Conservation (phyloP, 169 alveolate species). For the Plasmodium relictum region DNA sequence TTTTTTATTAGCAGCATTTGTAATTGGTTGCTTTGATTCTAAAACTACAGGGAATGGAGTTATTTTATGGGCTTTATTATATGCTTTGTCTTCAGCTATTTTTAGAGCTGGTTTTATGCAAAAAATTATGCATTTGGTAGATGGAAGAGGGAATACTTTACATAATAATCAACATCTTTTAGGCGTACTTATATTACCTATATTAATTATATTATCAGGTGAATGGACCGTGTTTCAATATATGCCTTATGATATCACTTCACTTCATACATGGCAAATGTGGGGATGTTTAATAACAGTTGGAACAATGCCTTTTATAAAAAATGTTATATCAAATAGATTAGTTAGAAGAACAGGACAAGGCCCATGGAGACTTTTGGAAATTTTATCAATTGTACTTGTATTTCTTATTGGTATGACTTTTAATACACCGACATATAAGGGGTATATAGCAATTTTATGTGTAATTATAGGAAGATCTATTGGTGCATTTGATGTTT, state of each 20-base stretch:
- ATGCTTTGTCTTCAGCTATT: constrained; percentile 93
- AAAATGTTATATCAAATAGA: constrained; percentile 93
- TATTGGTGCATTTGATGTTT: constrained; percentile 87
- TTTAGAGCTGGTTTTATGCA: constrained; percentile 94
- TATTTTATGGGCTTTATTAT: constrained; percentile 90
- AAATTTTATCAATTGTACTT: constrained; percentile 91
- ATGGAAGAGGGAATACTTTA: constrained; percentile 93
- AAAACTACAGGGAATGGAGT: constrained; percentile 91
- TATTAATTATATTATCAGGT: constrained; percentile 88
- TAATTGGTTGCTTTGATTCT: constrained; percentile 93
- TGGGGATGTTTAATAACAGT: constrained; percentile 95
- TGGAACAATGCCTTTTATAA: constrained; percentile 93
- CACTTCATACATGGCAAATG: constrained; percentile 90
- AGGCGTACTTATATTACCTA: constrained; percentile 91
- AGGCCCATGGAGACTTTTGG: constrained; percentile 95
- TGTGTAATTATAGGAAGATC: constrained; percentile 88
- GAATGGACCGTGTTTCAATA: constrained; percentile 83
- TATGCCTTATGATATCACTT: constrained; percentile 87
- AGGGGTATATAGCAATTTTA: constrained; percentile 81
- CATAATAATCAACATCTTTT: constrained; percentile 93
- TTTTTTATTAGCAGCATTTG: constrained; percentile 89
- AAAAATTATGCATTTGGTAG: constrained; percentile 93
- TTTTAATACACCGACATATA: constrained; percentile 86
- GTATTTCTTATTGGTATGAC: constrained; percentile 91
- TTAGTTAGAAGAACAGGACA: constrained; percentile 94